These are phyloP conservation scores for Wickerhamomyces canadensis DNA, from an alignment of 805 yeast genomes.

Conservation along the genomic window DNA sequence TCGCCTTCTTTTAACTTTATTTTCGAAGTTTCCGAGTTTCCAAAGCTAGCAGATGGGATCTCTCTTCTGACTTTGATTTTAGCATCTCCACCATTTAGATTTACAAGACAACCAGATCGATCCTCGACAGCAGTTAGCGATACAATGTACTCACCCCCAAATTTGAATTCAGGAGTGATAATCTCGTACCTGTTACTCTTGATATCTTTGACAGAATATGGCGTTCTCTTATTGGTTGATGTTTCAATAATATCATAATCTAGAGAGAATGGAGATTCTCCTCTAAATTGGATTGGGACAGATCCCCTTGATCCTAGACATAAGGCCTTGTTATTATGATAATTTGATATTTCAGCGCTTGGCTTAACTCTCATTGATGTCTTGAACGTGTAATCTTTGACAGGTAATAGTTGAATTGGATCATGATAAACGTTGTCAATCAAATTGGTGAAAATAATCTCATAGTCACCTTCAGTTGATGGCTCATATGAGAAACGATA, in stretches of 20 bases:
- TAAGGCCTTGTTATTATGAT: constrained; percentile 20
- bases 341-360: constrained; percentile 31
- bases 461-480: constrained; percentile 72
- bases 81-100: constrained; percentile 56
- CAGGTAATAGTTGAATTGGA: constrained; percentile 30
- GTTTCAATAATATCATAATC: constrained; percentile 63
- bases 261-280: constrained; percentile 74
- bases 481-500: constrained; percentile 69
- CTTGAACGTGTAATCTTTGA: constrained; percentile 45
- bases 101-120: constrained; percentile 73
- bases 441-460: constrained; percentile 60
- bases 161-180: constrained; percentile 46
- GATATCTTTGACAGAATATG: constrained; percentile 38
- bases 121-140: constrained; percentile 65
- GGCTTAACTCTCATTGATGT: constrained; percentile 74
- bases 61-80: constrained; percentile 64
- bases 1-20: constrained; percentile 59
- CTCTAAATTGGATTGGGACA: constrained; percentile 60
- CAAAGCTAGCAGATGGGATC: constrained; percentile 53
- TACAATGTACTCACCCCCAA: constrained; percentile 72
- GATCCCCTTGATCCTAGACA: constrained; percentile 43
- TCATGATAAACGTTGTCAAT: constrained; percentile 58
- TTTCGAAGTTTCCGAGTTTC: constrained; percentile 31
- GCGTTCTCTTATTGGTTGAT: constrained; percentile 40
- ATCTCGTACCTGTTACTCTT: constrained; percentile 33